Conservation (phyloP, 441 rosid species). For the Melastoma candidum region DNA sequence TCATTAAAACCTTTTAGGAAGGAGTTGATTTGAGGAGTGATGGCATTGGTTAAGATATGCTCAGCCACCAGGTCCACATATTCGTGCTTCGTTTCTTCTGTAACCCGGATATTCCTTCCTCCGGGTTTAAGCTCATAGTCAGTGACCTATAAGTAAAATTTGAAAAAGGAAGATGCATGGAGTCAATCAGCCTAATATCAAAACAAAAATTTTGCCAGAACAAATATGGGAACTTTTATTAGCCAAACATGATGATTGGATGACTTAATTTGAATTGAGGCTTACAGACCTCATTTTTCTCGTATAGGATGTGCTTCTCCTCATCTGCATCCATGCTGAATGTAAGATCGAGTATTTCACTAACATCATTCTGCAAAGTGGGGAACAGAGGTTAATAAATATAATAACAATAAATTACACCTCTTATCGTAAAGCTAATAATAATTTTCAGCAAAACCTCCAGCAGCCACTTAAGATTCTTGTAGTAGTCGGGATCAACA, state of each 20-base stretch:
- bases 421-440: no score
- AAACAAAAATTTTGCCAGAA: no score
- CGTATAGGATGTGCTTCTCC: constrained; percentile 94
- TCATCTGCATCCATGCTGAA: constrained; percentile 99
- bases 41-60: constrained; percentile 92
- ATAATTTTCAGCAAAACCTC: constrained; percentile 39
- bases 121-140: constrained; percentile 98
- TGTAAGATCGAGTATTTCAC: constrained; percentile 79
- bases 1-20: constrained; percentile 90
- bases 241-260: no score
- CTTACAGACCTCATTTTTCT: constrained; percentile 70
- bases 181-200: neutral
- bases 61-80: constrained; percentile 97
- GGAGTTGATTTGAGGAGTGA: constrained; percentile 89
- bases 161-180: constrained; percentile 10
- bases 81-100: constrained; percentile 95
- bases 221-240: no score
- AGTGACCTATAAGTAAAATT: constrained; percentile 56
- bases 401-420: neutral
- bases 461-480: constrained; percentile 95
- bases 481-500: constrained; percentile 99
- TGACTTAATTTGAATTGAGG: neutral
- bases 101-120: constrained; percentile 89
- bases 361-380: constrained; percentile 75
- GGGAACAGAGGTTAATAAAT: constrained; percentile 1